Base-by-base conservation (phyloP, 805 yeast species). In the Maudiozyma barnettii region DNA sequence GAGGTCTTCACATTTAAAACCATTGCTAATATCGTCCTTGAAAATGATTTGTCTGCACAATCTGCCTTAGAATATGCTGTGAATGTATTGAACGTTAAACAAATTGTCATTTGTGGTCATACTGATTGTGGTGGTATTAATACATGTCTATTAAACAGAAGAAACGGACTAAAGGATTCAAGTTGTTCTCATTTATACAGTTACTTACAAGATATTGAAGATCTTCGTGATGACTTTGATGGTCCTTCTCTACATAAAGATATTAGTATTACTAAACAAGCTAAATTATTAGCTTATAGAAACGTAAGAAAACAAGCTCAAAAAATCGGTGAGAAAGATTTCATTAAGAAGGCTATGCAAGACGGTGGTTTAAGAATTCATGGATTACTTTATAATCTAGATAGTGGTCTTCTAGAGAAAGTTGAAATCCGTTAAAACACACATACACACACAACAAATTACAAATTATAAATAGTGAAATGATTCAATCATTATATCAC, bases 81-180 rank as follows among this genome's bases (percentile, higher is more conserved):
- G 54, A 89, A 86, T 54, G 87, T 82, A 13, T 72, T 90, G 50
- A 83, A 84, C 59, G 95, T 91, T 37, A 75, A 74, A 54, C 87
- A 85, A 60, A 79, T 90, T 45, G 75, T 90, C 47, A 84, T 90
- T 5, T 86, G 96, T 67, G 98, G 97, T 3, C 98, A 90, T 67
- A 84, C 93, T 30, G 95, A 87, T 65, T 90, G 98, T 73, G 96
- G 96, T 44, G 97, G 96, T 29, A 79, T 87, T 44, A 79, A 85
- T 79, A 88, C 95, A 20, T 47, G 51, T 52, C 67, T 90, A 43
- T 73, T 81, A 2, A 72, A 77, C 49, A 77, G 79, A 56, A 51
- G 62, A 31, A 52, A 56, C 22, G 49, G 54, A 4, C 44, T 60
- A 23, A 45, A 41, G 71, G 77, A 77, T 10, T 6, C 22, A 12